These are phyloP conservation scores for Pseudonitzschia delicatissima DNA, from an alignment of 108 stramenopile species.

Conservation along the genomic window DNA sequence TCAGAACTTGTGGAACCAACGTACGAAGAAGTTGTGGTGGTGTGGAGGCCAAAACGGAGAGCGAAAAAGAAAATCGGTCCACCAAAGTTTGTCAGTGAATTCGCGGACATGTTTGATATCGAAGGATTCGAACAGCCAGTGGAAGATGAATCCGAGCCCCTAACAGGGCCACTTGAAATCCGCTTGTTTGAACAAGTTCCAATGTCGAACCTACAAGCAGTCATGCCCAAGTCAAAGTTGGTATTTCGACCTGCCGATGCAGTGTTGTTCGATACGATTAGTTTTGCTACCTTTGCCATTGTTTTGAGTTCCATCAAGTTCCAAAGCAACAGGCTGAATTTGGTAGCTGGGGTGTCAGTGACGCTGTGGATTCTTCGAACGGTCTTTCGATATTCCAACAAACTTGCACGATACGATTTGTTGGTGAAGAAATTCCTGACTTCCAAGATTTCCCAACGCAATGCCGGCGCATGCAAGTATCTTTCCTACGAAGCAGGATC, in stretches of 20 bases:
- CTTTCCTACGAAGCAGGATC: slow-evolving; percentile 60
- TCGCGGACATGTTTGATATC: slow-evolving; percentile 75
- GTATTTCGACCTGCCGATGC: slow-evolving; percentile 84
- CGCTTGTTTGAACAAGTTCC: slow-evolving; percentile 71
- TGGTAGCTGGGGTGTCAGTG: slow-evolving; percentile 71
- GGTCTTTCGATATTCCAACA: slow-evolving; percentile 79
- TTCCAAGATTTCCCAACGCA: slow-evolving; percentile 69
- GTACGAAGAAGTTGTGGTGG: slow-evolving; percentile 71
- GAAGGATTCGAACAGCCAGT: slow-evolving; percentile 42
- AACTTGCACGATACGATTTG: slow-evolving; percentile 80
- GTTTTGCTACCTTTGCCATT: slow-evolving; percentile 48
- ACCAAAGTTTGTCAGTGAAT: slow-evolving; percentile 59
- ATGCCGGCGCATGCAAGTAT: slow-evolving; percentile 71
- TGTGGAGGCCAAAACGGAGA: slow-evolving; percentile 55
- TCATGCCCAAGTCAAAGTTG: slow-evolving; percentile 73
- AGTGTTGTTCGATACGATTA: slow-evolving; percentile 70
- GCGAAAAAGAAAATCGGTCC: slow-evolving; percentile 21
- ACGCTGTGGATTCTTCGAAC: slow-evolving; percentile 63
- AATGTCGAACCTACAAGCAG: slow-evolving; percentile 78
- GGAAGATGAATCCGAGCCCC: neutral
- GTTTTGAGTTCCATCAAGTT: slow-evolving; percentile 61
- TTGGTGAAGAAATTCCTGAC: slow-evolving; percentile 84
- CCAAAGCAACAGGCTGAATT: slow-evolving; percentile 69
- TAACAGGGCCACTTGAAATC: slow-evolving; percentile 44
- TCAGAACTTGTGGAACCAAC: slow-evolving; percentile 77